Evolutionary conservation across 805 yeast genomes (phyloP).

Genomic region (Saccharomycopsis sp.): DNA sequence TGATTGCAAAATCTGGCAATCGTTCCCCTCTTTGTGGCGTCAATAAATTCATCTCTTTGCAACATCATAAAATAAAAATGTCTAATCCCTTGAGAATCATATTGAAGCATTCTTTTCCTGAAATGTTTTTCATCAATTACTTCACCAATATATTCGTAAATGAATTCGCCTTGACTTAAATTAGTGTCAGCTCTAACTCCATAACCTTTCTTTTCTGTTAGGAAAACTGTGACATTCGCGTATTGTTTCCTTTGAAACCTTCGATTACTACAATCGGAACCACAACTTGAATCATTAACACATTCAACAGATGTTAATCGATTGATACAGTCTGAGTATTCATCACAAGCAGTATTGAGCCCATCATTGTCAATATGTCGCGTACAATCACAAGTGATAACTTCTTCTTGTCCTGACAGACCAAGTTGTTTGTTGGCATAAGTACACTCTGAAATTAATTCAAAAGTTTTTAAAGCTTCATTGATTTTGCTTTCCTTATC

Average conservation of each 20-base stretch:
- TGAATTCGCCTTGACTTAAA: constrained; percentile 58
- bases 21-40: constrained; percentile 86
- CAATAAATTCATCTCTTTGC: constrained; percentile 86
- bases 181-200: constrained; percentile 70
- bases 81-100: constrained; percentile 59
- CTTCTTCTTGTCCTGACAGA: constrained; percentile 65
- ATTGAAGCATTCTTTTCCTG: constrained; percentile 62
- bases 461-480: constrained; percentile 61
- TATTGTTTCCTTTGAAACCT: constrained; percentile 75
- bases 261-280: constrained; percentile 76
- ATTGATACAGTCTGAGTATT: constrained; percentile 84
- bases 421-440: constrained; percentile 62
- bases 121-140: constrained; percentile 79
- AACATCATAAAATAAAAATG: constrained; percentile 97
- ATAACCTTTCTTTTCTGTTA: constrained; percentile 80
- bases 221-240: constrained; percentile 72
- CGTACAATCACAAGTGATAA: constrained; percentile 86
- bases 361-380: constrained; percentile 39
- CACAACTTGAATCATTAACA: constrained; percentile 62
- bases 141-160: constrained; percentile 92
- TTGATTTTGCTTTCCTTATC: constrained; percentile 51
- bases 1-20: constrained; percentile 91
- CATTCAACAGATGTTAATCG: constrained; percentile 91
- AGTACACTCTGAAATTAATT: constrained; percentile 47
- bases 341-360: constrained; percentile 65